A percentile compares a stretch with the other conserved stretches of the same genome.
phyloP scores from a whole-genome alignment of 495 filamentous ascomycete genomes.

The Trichoderma asperelloides region DNA sequence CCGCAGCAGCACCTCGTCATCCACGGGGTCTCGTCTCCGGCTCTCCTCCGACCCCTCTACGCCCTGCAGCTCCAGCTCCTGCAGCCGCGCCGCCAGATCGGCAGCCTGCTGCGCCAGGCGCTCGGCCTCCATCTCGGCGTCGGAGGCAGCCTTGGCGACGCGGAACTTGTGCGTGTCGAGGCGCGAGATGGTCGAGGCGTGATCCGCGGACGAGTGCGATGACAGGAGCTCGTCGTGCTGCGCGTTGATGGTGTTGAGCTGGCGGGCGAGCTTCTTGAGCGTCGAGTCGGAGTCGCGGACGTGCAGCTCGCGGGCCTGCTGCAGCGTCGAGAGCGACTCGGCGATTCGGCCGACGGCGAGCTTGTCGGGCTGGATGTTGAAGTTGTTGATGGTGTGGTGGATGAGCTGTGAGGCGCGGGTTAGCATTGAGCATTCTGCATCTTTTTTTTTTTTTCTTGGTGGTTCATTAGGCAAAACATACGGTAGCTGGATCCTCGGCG shows the following conservation, averaged over 20 bases:
- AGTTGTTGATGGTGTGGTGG: conserved; percentile 80
- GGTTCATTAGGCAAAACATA: conserved; percentile 31
- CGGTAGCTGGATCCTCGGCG: conserved; percentile 86
- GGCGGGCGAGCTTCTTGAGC: conserved; percentile 66
- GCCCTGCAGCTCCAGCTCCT: conserved; percentile 78
- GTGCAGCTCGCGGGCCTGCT: conserved; percentile 67
- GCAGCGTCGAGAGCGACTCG: conserved; percentile 69
- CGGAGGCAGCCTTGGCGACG: conserved; percentile 76
- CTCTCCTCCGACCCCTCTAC: conserved; percentile 43
- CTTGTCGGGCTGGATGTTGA: conserved; percentile 86
- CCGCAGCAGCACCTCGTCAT: conserved; percentile 54
- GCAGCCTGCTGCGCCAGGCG: conserved; percentile 73
- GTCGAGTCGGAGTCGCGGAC: conserved; percentile 61
- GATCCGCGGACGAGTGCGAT: conserved; percentile 61
- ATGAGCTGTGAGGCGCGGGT: conserved; percentile 54
- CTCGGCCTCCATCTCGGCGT: conserved; percentile 88
- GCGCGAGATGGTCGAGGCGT: conserved; percentile 71
- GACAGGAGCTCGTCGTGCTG: conserved; percentile 64
- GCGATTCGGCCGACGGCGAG: conserved; percentile 76
- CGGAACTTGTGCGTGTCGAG: conserved; percentile 93
- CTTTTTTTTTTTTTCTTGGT: not conserved
- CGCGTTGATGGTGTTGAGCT: conserved; percentile 54
- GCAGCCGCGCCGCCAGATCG: conserved; percentile 62
- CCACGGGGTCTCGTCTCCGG: conserved; percentile 27
- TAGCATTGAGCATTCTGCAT: not conserved